Base-by-base conservation (phyloP, 2,329 filamentous ascomycete genomes). In the Fonsecaea nubica region DNA sequence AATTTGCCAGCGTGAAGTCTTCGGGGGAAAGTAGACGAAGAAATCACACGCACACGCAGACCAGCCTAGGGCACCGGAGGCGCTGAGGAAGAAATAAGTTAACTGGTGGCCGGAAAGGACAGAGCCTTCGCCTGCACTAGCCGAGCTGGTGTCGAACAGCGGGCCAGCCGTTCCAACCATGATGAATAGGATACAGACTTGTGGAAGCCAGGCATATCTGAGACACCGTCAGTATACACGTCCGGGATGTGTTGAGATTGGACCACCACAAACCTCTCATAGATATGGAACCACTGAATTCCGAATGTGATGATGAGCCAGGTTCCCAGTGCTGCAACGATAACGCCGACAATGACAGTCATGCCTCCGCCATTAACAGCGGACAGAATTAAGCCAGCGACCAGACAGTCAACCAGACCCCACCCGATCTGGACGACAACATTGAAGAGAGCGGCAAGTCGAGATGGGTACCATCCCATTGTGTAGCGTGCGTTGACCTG, bases 401-500 rank as follows among this genome's bases (percentile, higher is more conserved):
- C 74, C 33, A 80, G 77, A 40, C 75, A 54, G 32, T 64, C 62
- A 50, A 64, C 62, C 21, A 62, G 52, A 21, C 60, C 80, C 70
- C 89, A 90, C 5, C 87, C 87, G 2, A 89, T 79, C 72, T 89
- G 80, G 25, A 88, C 83, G 50, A 89, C 83, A 52, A 90, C 78
- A 72, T 89, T 89, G 63, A 90, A 77, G 25, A 89, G 72, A 15
- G 88, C 86, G 38, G 89, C 82, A 4, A 90, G 76, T 75, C 89
- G 89, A 57, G 84, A 84, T 0, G 87, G 87, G 81, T 84, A 89
- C 85, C 86, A 89, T 8, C 87, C 87, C 83, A 89, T 89, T n/a
- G 84, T 79, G 72, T 87, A 89, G 8, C 86, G 81, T 40, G 42
- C 42, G 45, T 61, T 61, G 33, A 61, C 30, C 53, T 55, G 32